A percentile compares a stretch with the other conserved stretches of the same genome.
Evolutionary conservation across 2,329 filamentous ascomycete species (phyloP).

Genomic region (Aspergillus viridinutans): DNA sequence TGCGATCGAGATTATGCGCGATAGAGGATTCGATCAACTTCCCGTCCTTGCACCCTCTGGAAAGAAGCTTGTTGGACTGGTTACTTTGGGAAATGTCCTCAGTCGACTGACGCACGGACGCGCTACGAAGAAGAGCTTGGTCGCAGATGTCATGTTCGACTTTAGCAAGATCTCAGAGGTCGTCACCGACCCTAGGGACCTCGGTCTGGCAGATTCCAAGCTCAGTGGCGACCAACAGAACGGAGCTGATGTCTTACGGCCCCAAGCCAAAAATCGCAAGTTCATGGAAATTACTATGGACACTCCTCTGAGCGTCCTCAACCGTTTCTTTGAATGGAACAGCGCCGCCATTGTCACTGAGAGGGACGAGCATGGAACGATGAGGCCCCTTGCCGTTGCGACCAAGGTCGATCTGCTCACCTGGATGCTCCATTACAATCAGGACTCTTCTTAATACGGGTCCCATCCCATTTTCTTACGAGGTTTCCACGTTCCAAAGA

Average conservation of each 20-base stretch:
- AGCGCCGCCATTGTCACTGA: slow-evolving; percentile 93
- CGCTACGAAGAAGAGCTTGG: slow-evolving; percentile 66
- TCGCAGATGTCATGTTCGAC: slow-evolving; percentile 93
- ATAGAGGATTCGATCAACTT: slow-evolving; percentile 96
- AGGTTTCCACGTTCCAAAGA: neutral
- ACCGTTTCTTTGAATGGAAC: slow-evolving; percentile 97
- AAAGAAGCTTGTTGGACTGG: slow-evolving; percentile 76
- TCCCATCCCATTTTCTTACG: neutral
- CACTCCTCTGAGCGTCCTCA: slow-evolving; percentile 76
- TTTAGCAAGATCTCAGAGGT: slow-evolving; percentile 85
- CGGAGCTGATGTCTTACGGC: slow-evolving; percentile 25
- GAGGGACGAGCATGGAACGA: slow-evolving; percentile 53
- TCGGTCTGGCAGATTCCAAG: slow-evolving; percentile 38
- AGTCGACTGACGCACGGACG: slow-evolving; percentile 83
- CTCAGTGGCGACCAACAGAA: slow-evolving; percentile 10
- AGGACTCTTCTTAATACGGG: slow-evolving; percentile 15
- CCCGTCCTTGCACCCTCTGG: slow-evolving; percentile 73
- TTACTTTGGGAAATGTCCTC: slow-evolving; percentile 91
- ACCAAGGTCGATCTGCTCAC: slow-evolving; percentile 95
- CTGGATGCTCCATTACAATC: slow-evolving; percentile 73
- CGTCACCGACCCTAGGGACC: slow-evolving; percentile 76
- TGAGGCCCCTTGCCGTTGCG: slow-evolving; percentile 82
- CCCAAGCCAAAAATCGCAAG: slow-evolving; percentile 54
- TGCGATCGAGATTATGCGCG: slow-evolving; percentile 96
- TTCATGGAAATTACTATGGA: slow-evolving; percentile 95